Evolutionary conservation across 2,329 filamentous ascomycete genomes (phyloP), one percentile per base, ranked within the genome.

Genomic region (Didymella pomorum): DNA sequence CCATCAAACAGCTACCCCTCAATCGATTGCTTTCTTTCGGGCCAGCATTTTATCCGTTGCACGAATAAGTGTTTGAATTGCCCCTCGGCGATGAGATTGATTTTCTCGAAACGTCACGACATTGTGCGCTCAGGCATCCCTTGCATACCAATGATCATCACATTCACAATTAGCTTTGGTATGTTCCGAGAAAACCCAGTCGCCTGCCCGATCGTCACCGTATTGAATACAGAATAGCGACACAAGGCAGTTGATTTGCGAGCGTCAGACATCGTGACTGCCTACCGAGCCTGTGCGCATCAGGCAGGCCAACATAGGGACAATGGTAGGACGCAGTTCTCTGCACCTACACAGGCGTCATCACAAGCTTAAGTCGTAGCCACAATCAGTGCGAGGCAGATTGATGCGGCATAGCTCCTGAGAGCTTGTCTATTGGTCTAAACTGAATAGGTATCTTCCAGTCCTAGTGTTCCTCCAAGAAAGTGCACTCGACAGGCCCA

Each of bases 401-500:
- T 8, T 23, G 6, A 25, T 23, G 16, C 16, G n/a, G 44, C n/a
- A 8, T 46, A 26, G 45, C 45, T 39, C 31, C 6, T 42, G 25
- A 44, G 26, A 49, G 25, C 20, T 50, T 9, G 11, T 46, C n/a
- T 25, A 37, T 52, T 52, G 29, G 44, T 49, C 39, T 54, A 42
- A n/a, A 7, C 21, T 35, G 31, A 45, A 20, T 50, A 46, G 26
- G 45, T 58, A 50, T 51, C 46, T 54, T 39, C 20, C 39, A 8
- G 16, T 29, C 18, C 31, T 39, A 29, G 25, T 43, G 16, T 41
- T 50, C 33, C 41, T 29, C 33, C 20, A 12, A 21, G 14, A 12
- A 29, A 33, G 37, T 35, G 21, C 26, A 46, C 5, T 28, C 20
- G 9, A 35, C 18, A 37, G 43, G 31, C 45, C 20, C 8, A 16